Evolutionary conservation across 805 yeast species (phyloP), one percentile per base, ranked within the genome.

Genomic region (Candida tammaniensis): DNA sequence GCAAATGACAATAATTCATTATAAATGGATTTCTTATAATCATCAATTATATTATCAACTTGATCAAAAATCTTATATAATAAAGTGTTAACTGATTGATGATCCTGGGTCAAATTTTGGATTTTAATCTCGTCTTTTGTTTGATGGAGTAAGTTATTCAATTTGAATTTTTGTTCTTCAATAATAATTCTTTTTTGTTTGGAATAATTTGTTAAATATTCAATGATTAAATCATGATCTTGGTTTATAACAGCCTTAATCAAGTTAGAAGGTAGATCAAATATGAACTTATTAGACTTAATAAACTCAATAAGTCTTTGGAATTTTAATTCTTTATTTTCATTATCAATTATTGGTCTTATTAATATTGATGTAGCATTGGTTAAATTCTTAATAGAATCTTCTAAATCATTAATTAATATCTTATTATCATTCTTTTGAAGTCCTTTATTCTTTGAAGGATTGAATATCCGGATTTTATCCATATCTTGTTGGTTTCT

Each of bases 321-420:
- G 15, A 66, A 43, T 34, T 66, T 67, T 7, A 35, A 36, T 45
- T 64, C 70, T 38, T 55, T 60, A 17, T 49, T 46, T 35, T 59
- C 56, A 36, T 62, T 62, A 23, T 67, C 72, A 42, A 55, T 48
- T 10, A 67, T 60, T 5, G 73, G 73, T 28, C 70, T 48, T 19
- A 67, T 64, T 56, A 64, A 57, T 27, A 64, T 46, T 6, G 65
- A 46, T 0, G 70, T 55, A 1, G 65, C 51, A 21, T 60, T 43
- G 33, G 63, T 65, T 30, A 67, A 47, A 41, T 63, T 62, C 36
- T 64, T 63, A 24, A 67, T 51, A 3, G 66, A 51, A 30, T 57
- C 64, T 43, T 67, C 73, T 23, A 67, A 49, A 33, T 59, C 68
- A 17, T 49, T 48, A 20, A 67, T 47, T 1, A 63, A 41, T 17